These are phyloP conservation scores for Leccinum olivaceopallidum DNA, from an alignment of 768 basidiomycete species.

Conservation along the genomic window DNA sequence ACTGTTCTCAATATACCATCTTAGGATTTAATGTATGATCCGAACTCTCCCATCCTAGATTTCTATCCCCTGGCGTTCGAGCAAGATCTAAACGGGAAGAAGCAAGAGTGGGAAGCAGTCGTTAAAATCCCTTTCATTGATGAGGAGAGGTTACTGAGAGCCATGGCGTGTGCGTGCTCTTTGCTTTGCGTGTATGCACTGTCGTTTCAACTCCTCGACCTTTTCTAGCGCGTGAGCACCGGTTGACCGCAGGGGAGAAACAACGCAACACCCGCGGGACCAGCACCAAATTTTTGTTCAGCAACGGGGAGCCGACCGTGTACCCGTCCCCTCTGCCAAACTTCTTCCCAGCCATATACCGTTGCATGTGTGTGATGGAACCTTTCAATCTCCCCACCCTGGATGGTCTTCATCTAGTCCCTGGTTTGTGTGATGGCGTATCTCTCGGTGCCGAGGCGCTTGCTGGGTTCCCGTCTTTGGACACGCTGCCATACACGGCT, in stretches of 20 bases:
- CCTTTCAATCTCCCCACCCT: slow-evolving; percentile 88
- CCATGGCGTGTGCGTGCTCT: slow-evolving; percentile 66
- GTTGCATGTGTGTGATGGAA: slow-evolving; percentile 78
- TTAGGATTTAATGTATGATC: slow-evolving; percentile 87
- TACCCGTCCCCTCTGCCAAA: slow-evolving; percentile 94
- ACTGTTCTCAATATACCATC: not conserved
- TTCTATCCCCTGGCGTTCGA: slow-evolving; percentile 95
- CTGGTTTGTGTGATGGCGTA: slow-evolving; percentile 88
- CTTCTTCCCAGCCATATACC: slow-evolving; percentile 87
- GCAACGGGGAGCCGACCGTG: slow-evolving; percentile 54
- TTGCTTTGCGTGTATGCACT: not conserved
- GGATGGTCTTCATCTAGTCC: slow-evolving; percentile 77
- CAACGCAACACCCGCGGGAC: slow-evolving; percentile 76
- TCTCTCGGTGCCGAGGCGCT: slow-evolving; percentile 81
- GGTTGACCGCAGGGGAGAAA: slow-evolving; percentile 73
- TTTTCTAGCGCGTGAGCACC: slow-evolving; percentile 68
- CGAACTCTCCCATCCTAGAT: slow-evolving; percentile 84
- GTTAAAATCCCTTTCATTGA: slow-evolving; percentile 99
- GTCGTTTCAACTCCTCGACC: not conserved
- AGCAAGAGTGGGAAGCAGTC: slow-evolving; percentile 97
- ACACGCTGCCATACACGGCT: slow-evolving; percentile 81
- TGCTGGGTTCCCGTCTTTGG: slow-evolving; percentile 94
- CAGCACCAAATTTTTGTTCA: slow-evolving; percentile 78
- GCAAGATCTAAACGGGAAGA: slow-evolving; percentile 96
- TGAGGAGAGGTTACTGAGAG: slow-evolving; percentile 68